Conservation (phyloP, 2,329 filamentous ascomycete species). For the Colletotrichum somersetense region DNA sequence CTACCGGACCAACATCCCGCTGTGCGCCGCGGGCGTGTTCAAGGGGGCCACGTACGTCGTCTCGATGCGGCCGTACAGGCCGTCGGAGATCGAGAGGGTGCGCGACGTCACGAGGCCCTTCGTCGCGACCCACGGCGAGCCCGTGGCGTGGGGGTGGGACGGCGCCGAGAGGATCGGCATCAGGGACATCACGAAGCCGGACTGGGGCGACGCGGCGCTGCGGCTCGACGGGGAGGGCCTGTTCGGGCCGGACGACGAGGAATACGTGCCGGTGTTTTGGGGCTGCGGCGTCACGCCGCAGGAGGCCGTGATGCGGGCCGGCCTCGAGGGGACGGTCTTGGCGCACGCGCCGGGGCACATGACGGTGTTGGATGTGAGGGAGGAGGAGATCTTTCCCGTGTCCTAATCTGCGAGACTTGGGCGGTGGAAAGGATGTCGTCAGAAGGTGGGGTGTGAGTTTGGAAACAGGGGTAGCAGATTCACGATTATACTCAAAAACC, state of each 20-base stretch:
- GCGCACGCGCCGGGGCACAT: slow-evolving; percentile 73
- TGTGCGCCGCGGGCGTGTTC: slow-evolving; percentile 71
- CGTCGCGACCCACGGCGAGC: slow-evolving; percentile 71
- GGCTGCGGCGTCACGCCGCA: slow-evolving; percentile 77
- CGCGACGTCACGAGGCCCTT: slow-evolving; percentile 68
- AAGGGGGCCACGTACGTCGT: slow-evolving; percentile 67
- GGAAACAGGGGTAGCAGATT: no score
- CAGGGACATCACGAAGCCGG: slow-evolving; percentile 61
- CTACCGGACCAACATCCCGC: slow-evolving; percentile 69
- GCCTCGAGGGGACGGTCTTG: slow-evolving; percentile 68
- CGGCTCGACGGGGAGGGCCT: slow-evolving; percentile 55
- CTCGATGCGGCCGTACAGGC: slow-evolving; percentile 71
- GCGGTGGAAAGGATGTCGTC: no score
- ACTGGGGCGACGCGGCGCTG: slow-evolving; percentile 68
- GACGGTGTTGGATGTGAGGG: slow-evolving; percentile 67
- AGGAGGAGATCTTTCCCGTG: slow-evolving; percentile 52
- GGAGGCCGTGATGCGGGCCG: slow-evolving; percentile 70
- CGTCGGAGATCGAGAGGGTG: slow-evolving; percentile 63
- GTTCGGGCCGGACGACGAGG: slow-evolving; percentile 49
- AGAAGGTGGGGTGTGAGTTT: no score
- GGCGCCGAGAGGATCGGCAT: slow-evolving; percentile 66
- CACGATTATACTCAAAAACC: neutral
- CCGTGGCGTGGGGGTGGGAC: slow-evolving; percentile 75
- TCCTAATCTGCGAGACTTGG: neutral
- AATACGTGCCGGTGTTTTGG: slow-evolving; percentile 70